These are phyloP conservation scores for Pterula multifida DNA, from an alignment of 1,284 basidiomycete genomes.

Conservation along the genomic window DNA sequence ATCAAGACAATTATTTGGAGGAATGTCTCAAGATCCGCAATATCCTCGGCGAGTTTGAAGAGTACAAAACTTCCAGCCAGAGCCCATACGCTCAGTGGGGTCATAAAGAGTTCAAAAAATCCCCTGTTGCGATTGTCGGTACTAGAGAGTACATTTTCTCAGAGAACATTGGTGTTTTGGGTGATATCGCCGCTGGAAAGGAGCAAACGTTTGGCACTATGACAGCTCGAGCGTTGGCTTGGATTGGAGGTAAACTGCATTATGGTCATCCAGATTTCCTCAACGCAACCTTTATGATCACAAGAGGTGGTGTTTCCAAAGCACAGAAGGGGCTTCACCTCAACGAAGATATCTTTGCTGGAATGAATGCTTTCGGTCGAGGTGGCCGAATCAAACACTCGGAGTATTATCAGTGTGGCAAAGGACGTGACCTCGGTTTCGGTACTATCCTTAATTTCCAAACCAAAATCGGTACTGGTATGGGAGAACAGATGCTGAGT, in stretches of 20 bases:
- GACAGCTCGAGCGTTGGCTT: conserved; percentile 90
- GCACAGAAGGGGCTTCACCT: conserved; percentile 98
- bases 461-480: conserved; percentile 99
- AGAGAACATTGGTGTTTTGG: conserved; percentile 98
- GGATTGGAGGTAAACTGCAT: conserved; percentile 97
- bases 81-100: conserved; percentile 94
- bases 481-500: conserved; percentile 99
- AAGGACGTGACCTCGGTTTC: conserved; percentile 98
- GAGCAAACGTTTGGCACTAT: conserved; percentile 99
- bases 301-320: conserved; percentile 97
- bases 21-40: conserved; percentile 99
- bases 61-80: conserved; percentile 83
- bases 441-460: conserved; percentile 99
- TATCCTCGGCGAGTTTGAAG: conserved; percentile 95
- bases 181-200: conserved; percentile 98
- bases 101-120: conserved; percentile 81
- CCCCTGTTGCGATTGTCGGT: conserved; percentile 95
- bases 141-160: conserved; percentile 99
- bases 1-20: conserved; percentile 99
- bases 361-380: conserved; percentile 98
- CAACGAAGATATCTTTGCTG: conserved; percentile 99
- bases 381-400: conserved; percentile 99
- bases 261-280: conserved; percentile 99
- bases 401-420: conserved; percentile 98
- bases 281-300: conserved; percentile 97